These are phyloP conservation scores for Xylona heveae DNA, from an alignment of 495 filamentous ascomycete genomes.

Conservation along the genomic window DNA sequence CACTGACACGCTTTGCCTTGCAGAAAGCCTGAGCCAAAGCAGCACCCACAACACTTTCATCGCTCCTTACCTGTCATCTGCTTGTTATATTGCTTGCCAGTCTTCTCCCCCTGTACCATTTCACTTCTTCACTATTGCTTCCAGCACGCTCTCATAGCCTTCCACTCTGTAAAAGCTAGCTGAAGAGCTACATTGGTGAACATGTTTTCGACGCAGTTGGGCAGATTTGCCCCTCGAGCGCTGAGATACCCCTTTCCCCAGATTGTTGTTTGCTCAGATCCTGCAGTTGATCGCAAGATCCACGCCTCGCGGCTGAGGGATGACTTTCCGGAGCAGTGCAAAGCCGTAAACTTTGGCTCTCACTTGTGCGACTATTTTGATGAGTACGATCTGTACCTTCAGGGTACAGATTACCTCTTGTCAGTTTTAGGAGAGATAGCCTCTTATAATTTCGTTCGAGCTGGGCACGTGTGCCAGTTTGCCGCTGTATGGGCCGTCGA, in stretches of 20 bases:
- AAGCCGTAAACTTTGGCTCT: background rate
- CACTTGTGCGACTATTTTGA: conserved; percentile 5
- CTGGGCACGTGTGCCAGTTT: background rate
- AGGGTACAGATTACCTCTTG: conserved; percentile 1
- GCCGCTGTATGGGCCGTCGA: background rate
- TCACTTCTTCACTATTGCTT: too few species aligned
- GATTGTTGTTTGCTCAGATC: conserved; percentile 1
- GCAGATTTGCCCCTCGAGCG: conserved; percentile 1
- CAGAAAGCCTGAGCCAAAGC: too few species aligned
- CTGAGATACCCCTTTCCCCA: background rate
- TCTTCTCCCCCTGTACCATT: too few species aligned
- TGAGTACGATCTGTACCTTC: conserved; percentile 2
- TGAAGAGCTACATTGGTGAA: too few species aligned
- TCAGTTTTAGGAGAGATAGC: conserved; percentile 1
- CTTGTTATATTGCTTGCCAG: too few species aligned
- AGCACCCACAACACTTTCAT: too few species aligned
- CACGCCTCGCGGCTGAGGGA: background rate
- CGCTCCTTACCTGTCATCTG: too few species aligned
- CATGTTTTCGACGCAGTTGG: conserved; percentile 5
- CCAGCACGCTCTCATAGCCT: too few species aligned
- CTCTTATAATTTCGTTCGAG: conserved; percentile 1
- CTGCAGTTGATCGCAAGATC: background rate
- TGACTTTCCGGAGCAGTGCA: conserved; percentile 1
- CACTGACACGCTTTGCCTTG: too few species aligned
- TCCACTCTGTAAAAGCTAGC: too few species aligned